A percentile compares a stretch with the other conserved stretches of the same genome.
These are phyloP conservation scores for Ogataea populi-albae DNA, from an alignment of 805 yeast genomes.

Conservation along the genomic window DNA sequence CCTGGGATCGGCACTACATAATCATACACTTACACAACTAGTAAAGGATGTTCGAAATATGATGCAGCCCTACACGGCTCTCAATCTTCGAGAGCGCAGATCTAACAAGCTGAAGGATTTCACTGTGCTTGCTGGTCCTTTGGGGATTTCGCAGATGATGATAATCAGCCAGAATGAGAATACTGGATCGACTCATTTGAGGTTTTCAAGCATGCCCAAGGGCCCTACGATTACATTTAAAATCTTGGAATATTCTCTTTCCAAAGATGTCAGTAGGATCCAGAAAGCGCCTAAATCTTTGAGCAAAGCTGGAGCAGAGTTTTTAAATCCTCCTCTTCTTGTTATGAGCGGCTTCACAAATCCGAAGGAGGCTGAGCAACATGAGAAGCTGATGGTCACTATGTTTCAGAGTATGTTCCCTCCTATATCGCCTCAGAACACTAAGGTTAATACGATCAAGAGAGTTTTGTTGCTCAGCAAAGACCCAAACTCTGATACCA, in stretches of 20 bases:
- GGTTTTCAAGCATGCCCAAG: slow-evolving; percentile 83
- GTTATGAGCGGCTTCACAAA: slow-evolving; percentile 89
- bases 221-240: slow-evolving; percentile 92
- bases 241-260: slow-evolving; percentile 71
- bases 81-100: slow-evolving; percentile 80
- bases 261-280: slow-evolving; percentile 71
- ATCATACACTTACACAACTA: slow-evolving; percentile 78
- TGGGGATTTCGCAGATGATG: slow-evolving; percentile 86
- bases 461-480: slow-evolving; percentile 83
- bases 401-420: slow-evolving; percentile 96
- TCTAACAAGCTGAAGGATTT: slow-evolving; percentile 86
- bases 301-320: slow-evolving; percentile 60
- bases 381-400: slow-evolving; percentile 81
- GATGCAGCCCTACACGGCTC: slow-evolving; percentile 97
- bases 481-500: slow-evolving; percentile 63
- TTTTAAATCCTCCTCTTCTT: slow-evolving; percentile 77
- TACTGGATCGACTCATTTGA: slow-evolving; percentile 75
- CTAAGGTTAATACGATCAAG: slow-evolving; percentile 69
- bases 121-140: slow-evolving; percentile 97
- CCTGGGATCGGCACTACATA: slow-evolving; percentile 69
- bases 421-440: slow-evolving; percentile 81
- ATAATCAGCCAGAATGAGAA: slow-evolving; percentile 78
- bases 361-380: slow-evolving; percentile 58
- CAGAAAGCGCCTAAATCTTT: slow-evolving; percentile 78
- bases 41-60: slow-evolving; percentile 83